A percentile compares a stretch with the other conserved stretches of the same genome.
phyloP scores from a whole-genome alignment of 176 grass and related monocot genomes.

The Phoenix dactylifera region DNA sequence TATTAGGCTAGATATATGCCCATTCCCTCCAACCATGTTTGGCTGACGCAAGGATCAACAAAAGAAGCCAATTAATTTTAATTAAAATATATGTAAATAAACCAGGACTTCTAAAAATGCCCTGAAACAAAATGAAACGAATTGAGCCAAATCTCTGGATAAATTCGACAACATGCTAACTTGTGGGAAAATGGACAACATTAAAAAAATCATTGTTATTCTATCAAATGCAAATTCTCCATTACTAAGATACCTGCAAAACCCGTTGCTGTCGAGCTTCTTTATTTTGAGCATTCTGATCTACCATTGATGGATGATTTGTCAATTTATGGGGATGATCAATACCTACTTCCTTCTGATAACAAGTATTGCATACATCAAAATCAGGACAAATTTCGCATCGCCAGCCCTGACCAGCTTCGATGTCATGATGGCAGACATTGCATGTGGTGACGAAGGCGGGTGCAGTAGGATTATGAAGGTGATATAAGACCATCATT shows the following conservation, averaged over 20 bases:
- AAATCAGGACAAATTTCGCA: constrained; percentile 97
- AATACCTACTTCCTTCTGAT: constrained; percentile 66
- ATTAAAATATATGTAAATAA: too few relatives aligned
- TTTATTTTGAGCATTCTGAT: constrained; percentile 89
- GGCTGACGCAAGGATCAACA: too few relatives aligned
- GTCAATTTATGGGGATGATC: constrained; percentile 88
- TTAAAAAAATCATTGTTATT: neutral
- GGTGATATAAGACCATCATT: constrained; percentile 23
- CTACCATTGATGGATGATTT: constrained; percentile 70
- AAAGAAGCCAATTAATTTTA: too few relatives aligned
- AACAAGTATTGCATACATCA: constrained; percentile 91
- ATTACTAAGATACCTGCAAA: constrained; percentile 54
- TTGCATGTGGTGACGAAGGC: constrained; percentile 93
- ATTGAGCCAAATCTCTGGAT: neutral
- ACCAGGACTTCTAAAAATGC: too few relatives aligned
- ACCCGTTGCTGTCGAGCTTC: constrained; percentile 94
- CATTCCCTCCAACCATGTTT: too few relatives aligned
- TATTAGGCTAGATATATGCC: too few relatives aligned
- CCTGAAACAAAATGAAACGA: neutral
- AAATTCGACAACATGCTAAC: too few relatives aligned
- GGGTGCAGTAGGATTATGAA: constrained; percentile 41
- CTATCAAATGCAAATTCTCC: constrained; percentile 7
- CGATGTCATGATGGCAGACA: constrained; percentile 82
- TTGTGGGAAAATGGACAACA: too few relatives aligned
- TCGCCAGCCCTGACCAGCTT: constrained; percentile 93